Conservation (phyloP, 108 stramenopile genomes). For the Bacterosira constricta region DNA sequence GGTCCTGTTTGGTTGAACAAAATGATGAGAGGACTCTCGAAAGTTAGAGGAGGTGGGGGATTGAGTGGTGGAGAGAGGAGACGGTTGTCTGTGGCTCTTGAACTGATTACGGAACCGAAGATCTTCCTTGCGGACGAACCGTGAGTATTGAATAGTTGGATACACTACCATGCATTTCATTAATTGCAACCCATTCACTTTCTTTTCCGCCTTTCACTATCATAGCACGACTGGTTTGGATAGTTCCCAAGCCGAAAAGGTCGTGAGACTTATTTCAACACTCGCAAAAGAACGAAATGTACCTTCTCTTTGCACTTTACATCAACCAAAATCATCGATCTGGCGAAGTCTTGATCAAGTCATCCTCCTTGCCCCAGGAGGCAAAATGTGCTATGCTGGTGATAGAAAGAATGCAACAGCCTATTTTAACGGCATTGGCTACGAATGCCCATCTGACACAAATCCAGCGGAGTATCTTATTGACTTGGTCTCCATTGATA, state of each 20-base stretch:
- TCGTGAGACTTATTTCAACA: conserved; percentile 58
- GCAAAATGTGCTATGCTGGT: conserved; percentile 73
- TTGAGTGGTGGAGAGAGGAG: conserved; percentile 87
- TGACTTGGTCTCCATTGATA: conserved; percentile 80
- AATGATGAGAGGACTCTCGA: background rate
- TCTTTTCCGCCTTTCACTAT: background rate
- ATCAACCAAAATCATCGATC: conserved; percentile 79
- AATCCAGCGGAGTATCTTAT: conserved; percentile 89
- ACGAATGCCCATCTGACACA: conserved; percentile 64
- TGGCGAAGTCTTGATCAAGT: conserved; percentile 66
- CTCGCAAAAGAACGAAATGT: conserved; percentile 63
- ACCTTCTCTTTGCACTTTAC: conserved; percentile 68
- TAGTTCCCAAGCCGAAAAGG: conserved; percentile 66
- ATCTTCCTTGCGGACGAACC: conserved; percentile 84
- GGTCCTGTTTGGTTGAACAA: conserved; percentile 10
- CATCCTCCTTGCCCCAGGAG: conserved; percentile 77
- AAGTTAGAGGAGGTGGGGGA: conserved; percentile 26
- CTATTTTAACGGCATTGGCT: conserved; percentile 73
- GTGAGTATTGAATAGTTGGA: background rate
- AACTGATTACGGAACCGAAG: conserved; percentile 67
- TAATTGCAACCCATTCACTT: background rate
- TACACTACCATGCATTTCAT: background rate
- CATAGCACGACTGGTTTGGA: conserved; percentile 75
- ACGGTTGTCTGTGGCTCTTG: conserved; percentile 76
- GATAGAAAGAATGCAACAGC: conserved; percentile 40